These are phyloP conservation scores for Silene vulgaris DNA, from an alignment of 179 eudicot genomes.

Conservation along the genomic window DNA sequence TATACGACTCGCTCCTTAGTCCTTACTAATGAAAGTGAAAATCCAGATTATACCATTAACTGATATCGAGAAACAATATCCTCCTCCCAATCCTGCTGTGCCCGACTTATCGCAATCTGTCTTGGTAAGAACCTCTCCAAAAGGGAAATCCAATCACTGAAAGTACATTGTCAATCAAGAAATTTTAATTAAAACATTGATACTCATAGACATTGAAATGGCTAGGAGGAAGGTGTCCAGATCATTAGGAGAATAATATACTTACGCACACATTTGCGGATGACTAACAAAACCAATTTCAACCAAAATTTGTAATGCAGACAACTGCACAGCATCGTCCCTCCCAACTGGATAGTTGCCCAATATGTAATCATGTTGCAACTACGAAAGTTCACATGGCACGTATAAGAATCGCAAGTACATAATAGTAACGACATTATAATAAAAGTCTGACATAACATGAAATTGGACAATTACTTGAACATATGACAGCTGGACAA, in stretches of 20 bases:
- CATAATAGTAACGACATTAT: not conserved
- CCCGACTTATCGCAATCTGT: slow-evolving; percentile 87
- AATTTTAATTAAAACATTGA: slow-evolving; percentile 10
- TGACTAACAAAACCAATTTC: slow-evolving; percentile 71
- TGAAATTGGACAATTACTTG: slow-evolving; percentile 44
- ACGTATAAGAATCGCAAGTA: not conserved
- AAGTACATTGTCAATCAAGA: slow-evolving; percentile 19
- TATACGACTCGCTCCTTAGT: not conserved
- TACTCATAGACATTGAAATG: not conserved
- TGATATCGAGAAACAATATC: slow-evolving; percentile 82
- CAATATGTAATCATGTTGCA: slow-evolving; percentile 95
- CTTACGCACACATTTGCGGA: slow-evolving; percentile 91
- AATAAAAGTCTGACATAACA: not conserved
- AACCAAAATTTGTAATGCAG: slow-evolving; percentile 87
- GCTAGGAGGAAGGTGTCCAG: not conserved
- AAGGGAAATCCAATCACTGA: slow-evolving; percentile 92
- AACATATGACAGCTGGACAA: slow-evolving; percentile 89
- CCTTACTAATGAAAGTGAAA: not conserved
- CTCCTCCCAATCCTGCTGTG: slow-evolving; percentile 82
- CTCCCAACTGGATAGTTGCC: slow-evolving; percentile 98
- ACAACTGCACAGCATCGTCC: slow-evolving; percentile 90
- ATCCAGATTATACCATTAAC: slow-evolving; percentile 49
- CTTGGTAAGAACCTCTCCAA: slow-evolving; percentile 86
- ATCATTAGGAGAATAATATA: slow-evolving; percentile 16
- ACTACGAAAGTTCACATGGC: slow-evolving; percentile 35